Evolutionary conservation across 2,329 filamentous ascomycete species (phyloP).

Genomic region (Fusarium tjaetaba): DNA sequence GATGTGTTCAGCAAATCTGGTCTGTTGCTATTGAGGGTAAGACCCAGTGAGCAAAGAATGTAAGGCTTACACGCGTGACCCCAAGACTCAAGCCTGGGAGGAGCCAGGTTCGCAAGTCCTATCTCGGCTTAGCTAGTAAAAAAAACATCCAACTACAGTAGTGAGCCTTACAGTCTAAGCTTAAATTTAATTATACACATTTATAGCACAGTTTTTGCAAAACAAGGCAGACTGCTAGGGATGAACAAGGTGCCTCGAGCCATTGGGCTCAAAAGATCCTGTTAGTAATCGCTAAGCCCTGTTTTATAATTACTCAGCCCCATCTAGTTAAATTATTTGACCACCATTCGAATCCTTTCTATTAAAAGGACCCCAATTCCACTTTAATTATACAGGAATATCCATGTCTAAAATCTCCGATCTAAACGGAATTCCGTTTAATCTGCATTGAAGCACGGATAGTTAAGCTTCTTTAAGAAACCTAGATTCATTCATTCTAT

Average conservation of each 20-base stretch:
- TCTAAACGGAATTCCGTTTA: background rate
- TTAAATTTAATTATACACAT: background rate
- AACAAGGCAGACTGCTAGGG: background rate
- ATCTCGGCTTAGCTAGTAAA: background rate
- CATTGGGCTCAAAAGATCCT: background rate
- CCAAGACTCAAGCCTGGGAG: too few relatives aligned
- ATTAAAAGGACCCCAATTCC: background rate
- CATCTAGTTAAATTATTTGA: background rate
- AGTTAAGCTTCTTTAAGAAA: background rate
- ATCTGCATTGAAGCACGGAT: background rate
- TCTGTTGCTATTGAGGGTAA: background rate
- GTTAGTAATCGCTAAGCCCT: background rate
- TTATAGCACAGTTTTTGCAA: background rate
- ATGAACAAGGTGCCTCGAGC: background rate
- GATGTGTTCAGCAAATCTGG: slow-evolving; percentile 1
- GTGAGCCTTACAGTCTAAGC: background rate
- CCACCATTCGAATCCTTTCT: background rate
- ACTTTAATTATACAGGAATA: background rate
- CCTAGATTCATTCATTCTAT: too few relatives aligned
- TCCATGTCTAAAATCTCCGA: background rate
- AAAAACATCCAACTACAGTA: too few relatives aligned
- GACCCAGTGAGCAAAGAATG: background rate
- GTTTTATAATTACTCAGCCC: background rate
- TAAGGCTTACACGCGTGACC: too few relatives aligned
- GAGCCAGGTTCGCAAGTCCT: background rate